Conservation (phyloP, 2,329 filamentous ascomycete genomes). For the Aspergillus tanneri region DNA sequence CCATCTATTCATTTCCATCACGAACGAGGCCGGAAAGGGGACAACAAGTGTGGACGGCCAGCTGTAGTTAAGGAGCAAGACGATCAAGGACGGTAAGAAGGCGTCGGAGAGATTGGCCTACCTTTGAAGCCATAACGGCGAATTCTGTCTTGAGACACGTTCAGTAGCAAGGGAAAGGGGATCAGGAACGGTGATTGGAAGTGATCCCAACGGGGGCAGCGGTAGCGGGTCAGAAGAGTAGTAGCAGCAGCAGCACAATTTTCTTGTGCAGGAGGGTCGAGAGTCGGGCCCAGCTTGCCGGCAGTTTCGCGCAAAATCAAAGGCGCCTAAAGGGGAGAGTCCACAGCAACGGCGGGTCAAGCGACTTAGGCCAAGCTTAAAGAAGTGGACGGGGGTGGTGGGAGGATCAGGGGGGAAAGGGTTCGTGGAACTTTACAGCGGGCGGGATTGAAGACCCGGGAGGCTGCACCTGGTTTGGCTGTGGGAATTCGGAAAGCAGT, state of each 20-base stretch:
- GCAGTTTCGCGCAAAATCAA: constrained; percentile 26
- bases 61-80: constrained; percentile 11
- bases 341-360: constrained; percentile 31
- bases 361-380: constrained; percentile 31
- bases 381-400: constrained; percentile 21
- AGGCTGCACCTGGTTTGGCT: constrained; percentile 1
- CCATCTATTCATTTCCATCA: constrained; percentile 14
- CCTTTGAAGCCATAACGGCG: constrained; percentile 33
- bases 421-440: constrained; percentile 23
- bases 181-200: constrained; percentile 21
- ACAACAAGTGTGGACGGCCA: constrained; percentile 3
- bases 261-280: constrained; percentile 29
- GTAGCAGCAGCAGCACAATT: constrained; percentile 25
- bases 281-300: constrained; percentile 28
- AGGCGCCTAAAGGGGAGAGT: constrained; percentile 24
- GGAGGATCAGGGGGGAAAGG: constrained; percentile 21
- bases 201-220: constrained; percentile 23
- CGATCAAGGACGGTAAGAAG: constrained; percentile 5
- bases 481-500: not conserved
- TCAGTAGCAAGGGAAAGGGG: constrained; percentile 11
- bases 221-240: constrained; percentile 21
- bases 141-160: constrained; percentile 14
- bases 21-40: constrained; percentile 3
- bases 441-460: constrained; percentile 15
- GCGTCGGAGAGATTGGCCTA: constrained; percentile 15